Conservation (phyloP, 1,139 yeast genomes). For the Blastobotrys persicus region DNA sequence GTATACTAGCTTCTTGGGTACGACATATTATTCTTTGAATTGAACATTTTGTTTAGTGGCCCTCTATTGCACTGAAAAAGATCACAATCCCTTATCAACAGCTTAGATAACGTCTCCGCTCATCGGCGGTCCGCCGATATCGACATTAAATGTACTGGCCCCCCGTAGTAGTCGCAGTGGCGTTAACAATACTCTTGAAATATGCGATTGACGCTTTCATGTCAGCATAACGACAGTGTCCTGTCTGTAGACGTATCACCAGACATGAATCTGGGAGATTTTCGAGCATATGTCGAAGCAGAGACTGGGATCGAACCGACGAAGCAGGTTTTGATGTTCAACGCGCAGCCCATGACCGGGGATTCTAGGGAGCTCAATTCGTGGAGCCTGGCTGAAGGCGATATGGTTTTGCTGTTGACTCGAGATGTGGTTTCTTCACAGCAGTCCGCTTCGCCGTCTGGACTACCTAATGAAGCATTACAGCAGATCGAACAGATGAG, state of each 20-base stretch:
- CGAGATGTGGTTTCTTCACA: background rate
- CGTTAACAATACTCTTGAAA: background rate
- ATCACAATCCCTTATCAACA: too few species aligned
- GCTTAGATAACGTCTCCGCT: background rate
- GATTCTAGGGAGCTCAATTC: constrained; percentile 44
- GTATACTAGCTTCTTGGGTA: too few species aligned
- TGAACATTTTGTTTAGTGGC: too few species aligned
- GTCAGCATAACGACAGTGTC: constrained; percentile 31
- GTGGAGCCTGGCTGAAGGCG: constrained; percentile 54
- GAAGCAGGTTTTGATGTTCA: constrained; percentile 48
- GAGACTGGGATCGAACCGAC: constrained; percentile 58
- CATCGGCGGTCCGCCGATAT: background rate
- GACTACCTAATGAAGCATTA: background rate
- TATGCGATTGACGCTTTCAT: constrained; percentile 43
- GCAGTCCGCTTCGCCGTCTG: background rate
- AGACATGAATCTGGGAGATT: constrained; percentile 63
- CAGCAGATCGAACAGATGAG: constrained; percentile 36
- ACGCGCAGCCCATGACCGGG: constrained; percentile 45
- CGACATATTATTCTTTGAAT: too few species aligned
- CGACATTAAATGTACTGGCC: too few species aligned
- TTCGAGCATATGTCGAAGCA: constrained; percentile 73
- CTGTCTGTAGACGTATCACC: constrained; percentile 57
- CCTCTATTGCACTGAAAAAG: too few species aligned
- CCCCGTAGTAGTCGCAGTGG: too few species aligned
- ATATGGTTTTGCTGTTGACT: constrained; percentile 47